phyloP scores from a whole-genome alignment of 768 basidiomycete species.

The Amanita brunnescens region DNA sequence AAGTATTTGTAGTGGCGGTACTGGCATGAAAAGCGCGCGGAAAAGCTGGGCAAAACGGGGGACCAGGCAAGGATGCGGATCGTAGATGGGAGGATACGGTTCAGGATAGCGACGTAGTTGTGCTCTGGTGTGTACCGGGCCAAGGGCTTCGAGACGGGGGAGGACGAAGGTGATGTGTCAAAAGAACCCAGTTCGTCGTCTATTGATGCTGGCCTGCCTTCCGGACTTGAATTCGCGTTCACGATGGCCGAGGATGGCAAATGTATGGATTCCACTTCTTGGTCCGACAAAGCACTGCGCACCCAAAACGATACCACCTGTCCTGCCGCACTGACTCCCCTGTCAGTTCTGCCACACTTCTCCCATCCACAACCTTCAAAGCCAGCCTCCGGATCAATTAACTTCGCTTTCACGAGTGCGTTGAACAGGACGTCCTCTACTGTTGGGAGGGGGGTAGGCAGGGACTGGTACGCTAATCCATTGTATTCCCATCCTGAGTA shows the following conservation, averaged over 20 bases:
- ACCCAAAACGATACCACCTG: conserved; percentile 93
- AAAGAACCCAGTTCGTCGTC: conserved; percentile 34
- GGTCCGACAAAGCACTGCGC: conserved; percentile 49
- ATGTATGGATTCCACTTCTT: conserved; percentile 10
- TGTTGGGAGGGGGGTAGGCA: conserved; percentile 69
- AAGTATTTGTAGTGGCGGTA: conserved; percentile 98
- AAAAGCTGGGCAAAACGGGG: conserved; percentile 69
- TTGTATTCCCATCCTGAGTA: conserved; percentile 91
- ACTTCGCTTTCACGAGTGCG: conserved; percentile 65
- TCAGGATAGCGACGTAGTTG: conserved; percentile 73
- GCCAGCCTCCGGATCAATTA: conserved; percentile 68
- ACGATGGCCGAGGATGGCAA: background rate
- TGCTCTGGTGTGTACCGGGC: conserved; percentile 36
- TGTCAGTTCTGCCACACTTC: conserved; percentile 89
- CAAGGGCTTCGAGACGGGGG: conserved; percentile 10
- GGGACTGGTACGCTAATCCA: conserved; percentile 77
- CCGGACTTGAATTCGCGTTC: background rate
- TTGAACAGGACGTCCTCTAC: conserved; percentile 84
- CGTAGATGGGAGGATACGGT: conserved; percentile 79
- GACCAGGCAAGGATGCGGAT: conserved; percentile 94
- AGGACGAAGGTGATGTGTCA: conserved; percentile 16
- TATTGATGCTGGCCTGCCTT: conserved; percentile 14
- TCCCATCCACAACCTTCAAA: conserved; percentile 87
- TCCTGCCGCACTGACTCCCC: conserved; percentile 89
- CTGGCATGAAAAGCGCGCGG: conserved; percentile 80